Conservation (phyloP, 1,139 yeast genomes). For the Meyerozyma elateridarum region DNA sequence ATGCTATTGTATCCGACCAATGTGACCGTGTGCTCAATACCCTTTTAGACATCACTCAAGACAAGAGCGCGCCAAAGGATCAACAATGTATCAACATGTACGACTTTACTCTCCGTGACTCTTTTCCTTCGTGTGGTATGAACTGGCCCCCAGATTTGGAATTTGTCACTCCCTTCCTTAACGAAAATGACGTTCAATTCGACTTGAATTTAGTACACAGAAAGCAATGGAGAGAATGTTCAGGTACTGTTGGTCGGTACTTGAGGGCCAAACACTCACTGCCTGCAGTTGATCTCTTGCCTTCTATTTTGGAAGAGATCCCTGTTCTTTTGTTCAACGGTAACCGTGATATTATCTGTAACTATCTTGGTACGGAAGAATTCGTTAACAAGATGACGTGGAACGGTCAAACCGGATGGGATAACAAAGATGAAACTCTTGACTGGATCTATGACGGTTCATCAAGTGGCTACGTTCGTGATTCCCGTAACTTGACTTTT, state of each 20-base stretch:
- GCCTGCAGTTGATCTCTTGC: conserved; percentile 65
- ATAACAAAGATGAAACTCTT: conserved; percentile 25
- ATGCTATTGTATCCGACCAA: conserved; percentile 29
- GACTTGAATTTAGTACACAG: conserved; percentile 50
- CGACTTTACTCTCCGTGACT: conserved; percentile 66
- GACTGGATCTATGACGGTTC: conserved; percentile 52
- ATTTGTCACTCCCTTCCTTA: conserved; percentile 56
- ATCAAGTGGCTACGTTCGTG: conserved; percentile 47
- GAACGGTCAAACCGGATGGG: conserved; percentile 63
- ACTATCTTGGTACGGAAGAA: conserved; percentile 68
- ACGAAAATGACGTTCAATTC: conserved; percentile 48
- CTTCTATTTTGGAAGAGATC: conserved; percentile 54
- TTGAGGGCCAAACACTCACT: conserved; percentile 50
- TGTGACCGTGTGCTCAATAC: conserved; percentile 48
- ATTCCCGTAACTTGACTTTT: conserved; percentile 71
- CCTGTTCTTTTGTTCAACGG: conserved; percentile 81
- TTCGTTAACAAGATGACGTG: conserved; percentile 60
- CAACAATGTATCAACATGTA: conserved; percentile 75
- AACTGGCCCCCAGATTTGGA: conserved; percentile 86
- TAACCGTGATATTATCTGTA: conserved; percentile 84
- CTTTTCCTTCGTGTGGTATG: conserved; percentile 84
- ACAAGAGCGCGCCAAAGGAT: conserved; percentile 21
- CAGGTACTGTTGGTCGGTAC: conserved; percentile 46
- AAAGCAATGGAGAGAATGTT: conserved; percentile 74
- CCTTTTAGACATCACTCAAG: conserved; percentile 35